phyloP scores from a whole-genome alignment of 1,284 basidiomycete species.

The Takashimella tepidaria region DNA sequence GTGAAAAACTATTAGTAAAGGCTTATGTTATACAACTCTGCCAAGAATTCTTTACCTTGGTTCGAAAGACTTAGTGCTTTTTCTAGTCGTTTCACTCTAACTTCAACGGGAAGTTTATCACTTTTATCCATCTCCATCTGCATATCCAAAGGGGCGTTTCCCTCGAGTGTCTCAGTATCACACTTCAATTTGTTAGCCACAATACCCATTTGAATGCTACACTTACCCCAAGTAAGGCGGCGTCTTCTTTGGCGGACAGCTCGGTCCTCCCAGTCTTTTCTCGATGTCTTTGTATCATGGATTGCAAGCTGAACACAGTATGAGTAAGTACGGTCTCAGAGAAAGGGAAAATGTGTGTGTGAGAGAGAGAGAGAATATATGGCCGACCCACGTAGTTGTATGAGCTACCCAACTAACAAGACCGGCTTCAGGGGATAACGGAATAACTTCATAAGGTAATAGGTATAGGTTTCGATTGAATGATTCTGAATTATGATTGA shows the following conservation, averaged over 20 bases:
- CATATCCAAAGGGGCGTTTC: conserved; percentile 25
- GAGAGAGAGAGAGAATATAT: background rate
- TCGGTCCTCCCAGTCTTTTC: conserved; percentile 28
- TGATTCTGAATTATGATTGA: conserved; percentile 38
- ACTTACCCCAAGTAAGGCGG: conserved; percentile 39
- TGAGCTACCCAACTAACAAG: conserved; percentile 40
- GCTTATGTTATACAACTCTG: background rate
- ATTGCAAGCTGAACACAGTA: conserved; percentile 13
- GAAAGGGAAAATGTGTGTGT: too few relatives aligned
- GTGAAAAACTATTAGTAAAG: background rate
- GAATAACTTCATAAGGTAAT: conserved; percentile 38
- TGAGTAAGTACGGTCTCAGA: background rate
- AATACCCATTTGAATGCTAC: background rate
- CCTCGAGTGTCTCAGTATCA: conserved; percentile 22
- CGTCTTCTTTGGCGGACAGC: conserved; percentile 32
- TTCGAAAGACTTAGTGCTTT: conserved; percentile 35
- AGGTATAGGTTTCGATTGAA: conserved; percentile 39
- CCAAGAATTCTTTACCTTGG: conserved; percentile 25
- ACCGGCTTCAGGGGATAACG: conserved; percentile 35
- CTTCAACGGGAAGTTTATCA: conserved; percentile 9
- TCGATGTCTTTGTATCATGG: conserved; percentile 32
- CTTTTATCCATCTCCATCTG: conserved; percentile 33
- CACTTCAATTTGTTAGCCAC: too few relatives aligned
- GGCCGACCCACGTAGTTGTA: conserved; percentile 32
- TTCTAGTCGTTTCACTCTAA: conserved; percentile 17